Evolutionary conservation across 306 rosid species (phyloP), one percentile per base, ranked within the genome.

Genomic region (Quercus berberidifolia): DNA sequence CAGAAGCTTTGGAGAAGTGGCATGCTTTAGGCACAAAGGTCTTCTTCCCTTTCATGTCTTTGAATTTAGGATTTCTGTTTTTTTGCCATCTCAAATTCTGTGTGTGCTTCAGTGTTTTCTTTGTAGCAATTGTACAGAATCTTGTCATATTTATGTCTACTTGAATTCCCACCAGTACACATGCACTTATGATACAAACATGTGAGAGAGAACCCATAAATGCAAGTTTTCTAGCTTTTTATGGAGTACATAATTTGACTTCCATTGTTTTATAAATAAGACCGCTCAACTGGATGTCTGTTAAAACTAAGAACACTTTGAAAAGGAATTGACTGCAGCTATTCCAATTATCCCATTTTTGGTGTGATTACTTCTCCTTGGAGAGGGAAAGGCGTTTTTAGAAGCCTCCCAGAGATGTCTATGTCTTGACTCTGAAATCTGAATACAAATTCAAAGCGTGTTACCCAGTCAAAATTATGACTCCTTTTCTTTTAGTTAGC

Each of bases 1-100:
- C 99, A 31, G 89, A 90, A 86, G 97, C 98, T 86, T 85, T 95
- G 55, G 88, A 87, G 80, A 92, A 88, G 84, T 95, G 99, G 97
- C 87, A 92, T 70, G 88, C 87, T 26, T 81, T 84, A 74, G 97
- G 92, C 79, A 83, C 88, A 83, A 95, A 95, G 98, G 99, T 92
- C 58, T 71, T 78, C 65, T 52, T 78, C 55, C 21, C 78, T 78
- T 76, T 64, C 55, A 38, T 54, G 28, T 25, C 30, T 43, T 5
- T 18, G 38, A 63, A 74, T 57, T 55, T 74, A 49, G n/a, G 15
- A 25, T 26, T 73, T 76, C 72, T 68, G 57, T 18, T 76, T 58
- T 72, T 78, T 79, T 58, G 46, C 72, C 23, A 38, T 72, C 31
- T 14, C 56, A 20, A 60, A 68, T 64, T 64, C 9, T 64, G 38